Evolutionary conservation across 2,329 filamentous ascomycete species (phyloP), one percentile per base, ranked within the genome.

Genomic region (Microsporum canis): DNA sequence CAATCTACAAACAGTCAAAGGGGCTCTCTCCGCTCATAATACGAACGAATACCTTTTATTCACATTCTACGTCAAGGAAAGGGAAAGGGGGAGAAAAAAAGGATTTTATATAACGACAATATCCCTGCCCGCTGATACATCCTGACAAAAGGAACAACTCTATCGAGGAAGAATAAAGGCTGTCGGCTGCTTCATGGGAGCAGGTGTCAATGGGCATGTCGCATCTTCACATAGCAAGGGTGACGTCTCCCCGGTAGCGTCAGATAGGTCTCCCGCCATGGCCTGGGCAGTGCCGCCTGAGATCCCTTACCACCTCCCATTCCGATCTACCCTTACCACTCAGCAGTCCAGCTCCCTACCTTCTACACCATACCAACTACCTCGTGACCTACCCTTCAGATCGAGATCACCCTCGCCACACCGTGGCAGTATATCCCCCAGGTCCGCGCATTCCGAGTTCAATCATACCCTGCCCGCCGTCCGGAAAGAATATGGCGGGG

Each of bases 261-360:
- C 71, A 69, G 68, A 70, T 66, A 70, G 71, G 63, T 67, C 69
- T 31, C 31, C 71, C 69, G 73, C 68, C 63, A 76, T 76, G 75
- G 69, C 73, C 66, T 76, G 75, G 74, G 71, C 68, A 49, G 64
- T 71, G 64, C 68, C 71, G 64, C 66, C 68, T 65, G 69, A 73
- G 63, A 68, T 70, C 65, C 69, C 71, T 56, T 55, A 55, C 51
- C 69, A 73, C 65, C 66, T 70, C 60, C 66, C 70, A 67, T 66
- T 76, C 71, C 76, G 80, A 66, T 76, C 79, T 62, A 75, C 80
- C 64, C 74, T 83, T 65, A 75, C 76, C 62, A 82, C 79, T 55
- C 84, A 85, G 59, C 84, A 95, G 71, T 95, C 92, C 29, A 95
- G 82, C 71, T 97, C 92, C 6, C 89, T 96, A 57, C 92, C 92